Evolutionary conservation across 352 stramenopile species (phyloP).

Genomic region (Pythium grandisporangium): DNA sequence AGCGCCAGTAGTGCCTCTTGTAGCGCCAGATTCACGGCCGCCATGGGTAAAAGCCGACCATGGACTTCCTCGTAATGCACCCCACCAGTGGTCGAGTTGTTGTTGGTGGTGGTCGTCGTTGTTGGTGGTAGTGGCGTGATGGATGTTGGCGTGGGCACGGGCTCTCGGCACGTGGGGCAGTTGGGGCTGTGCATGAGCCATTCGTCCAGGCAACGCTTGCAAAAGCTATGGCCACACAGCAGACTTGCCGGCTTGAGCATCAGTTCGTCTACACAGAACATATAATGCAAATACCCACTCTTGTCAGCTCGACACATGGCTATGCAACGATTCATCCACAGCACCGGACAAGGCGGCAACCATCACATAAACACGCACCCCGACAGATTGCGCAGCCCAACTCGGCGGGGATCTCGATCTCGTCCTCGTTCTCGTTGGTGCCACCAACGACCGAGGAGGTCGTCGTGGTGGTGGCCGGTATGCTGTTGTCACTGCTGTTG

Average conservation of each 20-base stretch:
- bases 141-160: neutral
- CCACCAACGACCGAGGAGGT: neutral
- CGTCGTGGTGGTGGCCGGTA: conserved; percentile 2
- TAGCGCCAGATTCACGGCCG: conserved; percentile 22
- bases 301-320: neutral
- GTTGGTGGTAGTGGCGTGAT: neutral
- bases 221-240: conserved; percentile 35
- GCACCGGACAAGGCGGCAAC: neutral
- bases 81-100: neutral
- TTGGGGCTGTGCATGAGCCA: conserved; percentile 26
- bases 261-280: conserved; percentile 17
- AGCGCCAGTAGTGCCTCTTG: conserved; percentile 19
- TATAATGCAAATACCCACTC: neutral
- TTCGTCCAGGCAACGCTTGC: conserved; percentile 28
- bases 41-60: too few relatives aligned
- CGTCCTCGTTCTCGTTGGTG: neutral
- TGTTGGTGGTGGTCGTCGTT: neutral
- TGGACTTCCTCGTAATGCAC: too few relatives aligned
- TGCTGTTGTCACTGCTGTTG: conserved; percentile 1
- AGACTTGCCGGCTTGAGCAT: conserved; percentile 35
- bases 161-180: conserved; percentile 28
- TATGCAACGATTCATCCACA: neutral
- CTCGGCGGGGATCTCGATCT: conserved; percentile 15
- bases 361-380: conserved; percentile 14
- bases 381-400: conserved; percentile 30